phyloP scores from a whole-genome alignment of 164 flowering plant species.

The Annona squamosa region DNA sequence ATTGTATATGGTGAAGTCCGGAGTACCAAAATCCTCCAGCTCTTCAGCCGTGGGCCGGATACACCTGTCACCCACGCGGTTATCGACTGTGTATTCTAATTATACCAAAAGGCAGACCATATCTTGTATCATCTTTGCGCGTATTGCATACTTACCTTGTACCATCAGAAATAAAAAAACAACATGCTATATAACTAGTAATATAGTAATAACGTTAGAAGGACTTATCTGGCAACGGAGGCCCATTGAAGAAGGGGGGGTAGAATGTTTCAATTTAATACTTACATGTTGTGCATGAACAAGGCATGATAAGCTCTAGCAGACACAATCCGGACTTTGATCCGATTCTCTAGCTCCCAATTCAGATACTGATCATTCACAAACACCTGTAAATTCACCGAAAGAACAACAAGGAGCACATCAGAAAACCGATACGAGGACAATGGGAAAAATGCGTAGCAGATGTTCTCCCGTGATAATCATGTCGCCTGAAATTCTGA shows the following conservation, averaged over 20 bases:
- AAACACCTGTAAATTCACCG: slow-evolving; percentile 49
- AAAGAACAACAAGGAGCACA: not conserved
- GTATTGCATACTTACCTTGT: not conserved
- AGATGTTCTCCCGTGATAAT: not conserved
- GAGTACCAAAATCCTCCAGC: slow-evolving; percentile 95
- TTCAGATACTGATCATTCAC: slow-evolving; percentile 96
- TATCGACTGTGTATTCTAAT: slow-evolving; percentile 32
- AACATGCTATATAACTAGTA: not conserved
- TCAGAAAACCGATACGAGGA: not conserved
- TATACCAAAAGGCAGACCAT: not conserved
- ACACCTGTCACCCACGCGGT: slow-evolving; percentile 82
- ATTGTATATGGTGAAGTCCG: slow-evolving; percentile 99
- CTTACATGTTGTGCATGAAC: slow-evolving; percentile 99
- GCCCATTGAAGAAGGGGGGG: slow-evolving; percentile 2
- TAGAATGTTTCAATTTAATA: slow-evolving; percentile 2
- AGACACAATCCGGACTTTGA: slow-evolving; percentile 94
- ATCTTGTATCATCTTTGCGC: not conserved
- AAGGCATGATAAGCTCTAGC: slow-evolving; percentile 98
- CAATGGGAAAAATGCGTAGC: not conserved
- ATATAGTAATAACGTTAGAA: slow-evolving; percentile 20
- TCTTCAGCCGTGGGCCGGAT: slow-evolving; percentile 98
- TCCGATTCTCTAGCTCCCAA: slow-evolving; percentile 91
- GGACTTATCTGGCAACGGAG: slow-evolving; percentile 40
- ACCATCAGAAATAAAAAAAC: not conserved
- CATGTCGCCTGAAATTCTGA: not conserved